Conservation (phyloP, 2,329 filamentous ascomycete genomes). For the Apiospora arundinis region DNA sequence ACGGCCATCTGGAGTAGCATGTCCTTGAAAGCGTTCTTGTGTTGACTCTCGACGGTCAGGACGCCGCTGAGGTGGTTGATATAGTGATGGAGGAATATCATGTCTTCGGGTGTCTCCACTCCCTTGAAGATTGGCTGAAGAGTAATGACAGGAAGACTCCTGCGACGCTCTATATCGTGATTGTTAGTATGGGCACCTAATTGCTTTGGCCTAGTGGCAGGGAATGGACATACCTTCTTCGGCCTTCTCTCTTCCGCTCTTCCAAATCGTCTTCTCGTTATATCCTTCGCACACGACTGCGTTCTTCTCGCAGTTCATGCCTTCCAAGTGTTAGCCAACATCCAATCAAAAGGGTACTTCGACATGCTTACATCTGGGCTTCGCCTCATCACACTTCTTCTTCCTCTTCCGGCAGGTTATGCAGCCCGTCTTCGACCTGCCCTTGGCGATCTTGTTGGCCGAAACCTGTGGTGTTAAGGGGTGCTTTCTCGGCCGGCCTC, state of each 20-base stretch:
- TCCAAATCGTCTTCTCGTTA: slow-evolving; percentile 85
- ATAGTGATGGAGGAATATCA: slow-evolving; percentile 84
- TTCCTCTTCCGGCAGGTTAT: slow-evolving; percentile 72
- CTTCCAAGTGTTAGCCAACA: slow-evolving; percentile 48
- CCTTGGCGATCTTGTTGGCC: slow-evolving; percentile 77
- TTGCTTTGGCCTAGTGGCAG: slow-evolving; percentile 16
- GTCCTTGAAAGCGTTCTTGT: slow-evolving; percentile 84
- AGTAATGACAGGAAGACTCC: slow-evolving; percentile 59
- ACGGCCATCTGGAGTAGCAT: slow-evolving; percentile 83
- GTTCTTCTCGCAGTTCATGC: slow-evolving; percentile 91
- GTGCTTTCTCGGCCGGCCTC: slow-evolving; percentile 84
- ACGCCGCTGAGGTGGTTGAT: slow-evolving; percentile 79
- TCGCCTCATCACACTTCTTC: slow-evolving; percentile 76
- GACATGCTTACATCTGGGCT: slow-evolving; percentile 64
- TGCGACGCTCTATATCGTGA: slow-evolving; percentile 51
- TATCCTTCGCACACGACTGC: slow-evolving; percentile 92
- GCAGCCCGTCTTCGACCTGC: slow-evolving; percentile 71
- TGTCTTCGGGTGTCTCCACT: slow-evolving; percentile 80
- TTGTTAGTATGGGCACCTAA: slow-evolving; percentile 29
- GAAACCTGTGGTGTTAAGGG: slow-evolving; percentile 62
- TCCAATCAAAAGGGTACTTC: not conserved
- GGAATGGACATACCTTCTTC: slow-evolving; percentile 63
- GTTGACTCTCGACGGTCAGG: slow-evolving; percentile 80
- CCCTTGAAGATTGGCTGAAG: slow-evolving; percentile 76
- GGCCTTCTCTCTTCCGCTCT: slow-evolving; percentile 78